phyloP scores from a whole-genome alignment of 129 eudicot genomes.

The Gnaphalium uliginosum region DNA sequence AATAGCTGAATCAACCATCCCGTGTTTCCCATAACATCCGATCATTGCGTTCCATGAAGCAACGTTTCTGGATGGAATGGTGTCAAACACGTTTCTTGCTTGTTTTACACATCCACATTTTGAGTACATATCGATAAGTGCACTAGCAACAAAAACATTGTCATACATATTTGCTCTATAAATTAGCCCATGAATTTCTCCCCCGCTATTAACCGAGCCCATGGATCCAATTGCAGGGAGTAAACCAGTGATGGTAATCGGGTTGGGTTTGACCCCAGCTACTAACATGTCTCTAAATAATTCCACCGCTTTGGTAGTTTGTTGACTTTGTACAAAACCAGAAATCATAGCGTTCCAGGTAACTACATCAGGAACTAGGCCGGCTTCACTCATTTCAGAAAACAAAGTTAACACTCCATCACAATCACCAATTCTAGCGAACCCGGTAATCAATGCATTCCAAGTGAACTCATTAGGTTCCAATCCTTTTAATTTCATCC shows the following conservation, averaged over 20 bases:
- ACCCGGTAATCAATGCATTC: slow-evolving; percentile 66
- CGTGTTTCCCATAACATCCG: slow-evolving; percentile 69
- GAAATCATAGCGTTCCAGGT: slow-evolving; percentile 83
- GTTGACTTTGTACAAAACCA: slow-evolving; percentile 65
- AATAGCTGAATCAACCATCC: slow-evolving; percentile 47
- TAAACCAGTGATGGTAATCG: slow-evolving; percentile 57
- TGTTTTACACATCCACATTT: slow-evolving; percentile 62
- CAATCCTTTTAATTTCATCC: slow-evolving; percentile 52
- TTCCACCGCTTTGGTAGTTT: slow-evolving; percentile 42
- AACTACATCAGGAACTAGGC: slow-evolving; percentile 55
- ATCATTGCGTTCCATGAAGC: slow-evolving; percentile 78
- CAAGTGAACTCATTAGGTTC: slow-evolving; percentile 76
- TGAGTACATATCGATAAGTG: slow-evolving; percentile 73
- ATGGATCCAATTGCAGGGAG: slow-evolving; percentile 57
- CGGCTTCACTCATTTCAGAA: slow-evolving; percentile 52
- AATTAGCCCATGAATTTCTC: slow-evolving; percentile 61
- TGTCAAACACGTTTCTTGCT: slow-evolving; percentile 54
- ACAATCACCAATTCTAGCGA: slow-evolving; percentile 67
- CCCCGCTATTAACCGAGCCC: slow-evolving; percentile 49
- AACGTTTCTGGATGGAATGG: slow-evolving; percentile 39
- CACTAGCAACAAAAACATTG: slow-evolving; percentile 61
- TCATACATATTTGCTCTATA: slow-evolving; percentile 45
- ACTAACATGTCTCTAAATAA: slow-evolving; percentile 55
- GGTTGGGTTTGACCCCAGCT: slow-evolving; percentile 55
- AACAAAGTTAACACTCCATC: slow-evolving; percentile 42